Percentiles rank a stretch among this genome's conserved stretches.
Conservation (phyloP, 371 early-diverging fungal species). For the Mortierella sp. region DNA sequence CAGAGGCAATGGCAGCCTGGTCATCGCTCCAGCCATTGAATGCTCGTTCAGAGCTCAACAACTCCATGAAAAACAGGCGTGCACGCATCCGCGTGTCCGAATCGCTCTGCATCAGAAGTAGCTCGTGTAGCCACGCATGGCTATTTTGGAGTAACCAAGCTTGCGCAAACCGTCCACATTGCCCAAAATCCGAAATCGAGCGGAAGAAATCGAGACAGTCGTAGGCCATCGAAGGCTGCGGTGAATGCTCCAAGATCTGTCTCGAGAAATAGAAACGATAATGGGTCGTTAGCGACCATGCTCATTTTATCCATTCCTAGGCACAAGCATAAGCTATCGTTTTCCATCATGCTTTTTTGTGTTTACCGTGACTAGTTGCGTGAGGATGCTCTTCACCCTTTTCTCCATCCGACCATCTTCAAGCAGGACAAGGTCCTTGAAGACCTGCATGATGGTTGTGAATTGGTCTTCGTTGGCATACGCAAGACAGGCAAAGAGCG, state of each 20-base stretch:
- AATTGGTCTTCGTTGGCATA: conserved; percentile 48
- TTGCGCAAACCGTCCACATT: conserved; percentile 46
- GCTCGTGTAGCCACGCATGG: conserved; percentile 37
- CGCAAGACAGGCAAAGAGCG: conserved; percentile 16
- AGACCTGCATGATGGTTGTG: conserved; percentile 31
- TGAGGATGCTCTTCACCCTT: conserved; percentile 33
- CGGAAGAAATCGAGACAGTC: conserved; percentile 51
- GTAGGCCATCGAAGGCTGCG: conserved; percentile 35
- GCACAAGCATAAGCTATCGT: no score
- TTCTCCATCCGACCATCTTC: conserved; percentile 22
- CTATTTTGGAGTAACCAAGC: conserved; percentile 32
- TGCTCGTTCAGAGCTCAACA: conserved; percentile 46
- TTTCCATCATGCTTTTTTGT: no score
- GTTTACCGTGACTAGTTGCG: conserved; percentile 37
- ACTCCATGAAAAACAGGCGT: conserved; percentile 41
- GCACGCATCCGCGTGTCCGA: conserved; percentile 38
- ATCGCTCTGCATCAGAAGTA: conserved; percentile 34
- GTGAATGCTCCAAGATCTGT: conserved; percentile 39
- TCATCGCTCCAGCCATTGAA: conserved; percentile 52
- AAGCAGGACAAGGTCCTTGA: conserved; percentile 36
- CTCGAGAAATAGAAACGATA: no score
- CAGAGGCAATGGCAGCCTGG: conserved; percentile 23
- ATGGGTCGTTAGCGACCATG: neutral
- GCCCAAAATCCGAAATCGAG: conserved; percentile 39
- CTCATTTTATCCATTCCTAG: no score